Percentiles rank a stretch among this genome's conserved stretches.
Evolutionary conservation across 1,284 basidiomycete genomes (phyloP).

Genomic region (Moesziomyces antarcticus): DNA sequence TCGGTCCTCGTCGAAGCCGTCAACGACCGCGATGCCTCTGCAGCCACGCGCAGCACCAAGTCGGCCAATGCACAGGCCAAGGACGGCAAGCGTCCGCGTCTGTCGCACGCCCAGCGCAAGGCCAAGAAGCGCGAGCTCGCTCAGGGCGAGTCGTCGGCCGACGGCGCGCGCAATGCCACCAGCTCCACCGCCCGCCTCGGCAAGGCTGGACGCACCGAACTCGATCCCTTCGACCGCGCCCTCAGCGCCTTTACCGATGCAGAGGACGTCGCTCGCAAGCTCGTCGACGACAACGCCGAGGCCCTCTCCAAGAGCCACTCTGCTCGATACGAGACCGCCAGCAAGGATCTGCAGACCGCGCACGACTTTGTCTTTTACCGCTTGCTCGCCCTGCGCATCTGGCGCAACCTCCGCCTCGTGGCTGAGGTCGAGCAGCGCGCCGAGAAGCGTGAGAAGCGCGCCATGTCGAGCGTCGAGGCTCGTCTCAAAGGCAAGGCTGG

Average conservation of each 20-base stretch:
- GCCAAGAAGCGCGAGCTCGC: constrained; percentile 58
- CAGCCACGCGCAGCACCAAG: constrained; percentile 19
- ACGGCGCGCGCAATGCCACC: constrained; percentile 28
- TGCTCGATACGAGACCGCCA: constrained; percentile 62
- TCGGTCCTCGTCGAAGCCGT: constrained; percentile 63
- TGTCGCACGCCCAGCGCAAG: constrained; percentile 63
- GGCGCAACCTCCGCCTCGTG: constrained; percentile 57
- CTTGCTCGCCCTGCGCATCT: constrained; percentile 59
- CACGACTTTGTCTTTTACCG: constrained; percentile 65
- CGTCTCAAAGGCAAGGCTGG: constrained; percentile 34
- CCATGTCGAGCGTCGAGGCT: constrained; percentile 39
- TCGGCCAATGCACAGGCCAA: constrained; percentile 4
- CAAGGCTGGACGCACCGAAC: constrained; percentile 48
- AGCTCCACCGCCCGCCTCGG: constrained; percentile 27
- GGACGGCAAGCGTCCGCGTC: constrained; percentile 44
- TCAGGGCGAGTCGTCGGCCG: constrained; percentile 21
- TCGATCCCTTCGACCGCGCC: constrained; percentile 65
- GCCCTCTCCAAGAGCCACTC: constrained; percentile 64
- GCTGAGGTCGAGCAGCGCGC: constrained; percentile 59
- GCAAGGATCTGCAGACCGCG: constrained; percentile 60
- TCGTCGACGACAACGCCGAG: constrained; percentile 64
- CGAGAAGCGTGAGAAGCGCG: constrained; percentile 58
- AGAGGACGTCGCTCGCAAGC: constrained; percentile 56
- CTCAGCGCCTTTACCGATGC: constrained; percentile 64
- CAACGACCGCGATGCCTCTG: constrained; percentile 13